These are phyloP conservation scores for Fusarium brachygibbosum DNA, from an alignment of 2,329 filamentous ascomycete genomes.

Conservation along the genomic window DNA sequence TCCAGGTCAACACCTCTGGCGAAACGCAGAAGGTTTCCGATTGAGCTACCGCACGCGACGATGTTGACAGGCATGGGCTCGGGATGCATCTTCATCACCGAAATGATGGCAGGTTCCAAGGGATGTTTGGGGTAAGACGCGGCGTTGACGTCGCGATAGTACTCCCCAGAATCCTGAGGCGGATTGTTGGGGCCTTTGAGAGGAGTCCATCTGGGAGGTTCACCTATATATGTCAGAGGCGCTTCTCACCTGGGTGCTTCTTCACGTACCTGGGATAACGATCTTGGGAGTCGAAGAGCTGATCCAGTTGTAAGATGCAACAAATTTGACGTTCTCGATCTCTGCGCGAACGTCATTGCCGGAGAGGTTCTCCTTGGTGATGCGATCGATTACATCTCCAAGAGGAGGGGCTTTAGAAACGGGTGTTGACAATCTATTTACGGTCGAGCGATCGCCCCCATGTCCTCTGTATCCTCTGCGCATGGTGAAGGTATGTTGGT, in stretches of 20 bases:
- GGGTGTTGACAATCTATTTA: too few relatives aligned
- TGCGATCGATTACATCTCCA: conserved; percentile 43
- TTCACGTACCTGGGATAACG: conserved; percentile 57
- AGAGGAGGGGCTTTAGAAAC: conserved; percentile 32
- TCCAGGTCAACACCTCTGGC: conserved; percentile 59
- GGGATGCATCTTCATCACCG: conserved; percentile 52
- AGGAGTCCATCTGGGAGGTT: conserved; percentile 46
- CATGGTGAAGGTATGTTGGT: conserved; percentile 3
- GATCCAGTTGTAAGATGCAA: conserved; percentile 67
- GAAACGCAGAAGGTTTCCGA: conserved; percentile 73
- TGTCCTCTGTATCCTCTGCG: neutral
- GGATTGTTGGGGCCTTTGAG: neutral
- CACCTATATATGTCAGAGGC: conserved; percentile 31
- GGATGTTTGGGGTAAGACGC: conserved; percentile 64
- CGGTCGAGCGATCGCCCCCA: too few relatives aligned
- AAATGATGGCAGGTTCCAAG: conserved; percentile 63
- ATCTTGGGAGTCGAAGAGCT: conserved; percentile 58
- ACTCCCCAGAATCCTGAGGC: conserved; percentile 59
- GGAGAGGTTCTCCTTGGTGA: conserved; percentile 25
- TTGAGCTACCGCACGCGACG: conserved; percentile 72
- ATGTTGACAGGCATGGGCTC: conserved; percentile 61
- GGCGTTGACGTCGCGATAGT: conserved; percentile 68
- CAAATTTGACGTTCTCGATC: conserved; percentile 56
- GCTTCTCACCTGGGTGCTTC: fast-evolving
- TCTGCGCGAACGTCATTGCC: neutral